Evolutionary conservation across 2,329 filamentous ascomycete species (phyloP).

Genomic region (Ambrosiella cleistominuta): DNA sequence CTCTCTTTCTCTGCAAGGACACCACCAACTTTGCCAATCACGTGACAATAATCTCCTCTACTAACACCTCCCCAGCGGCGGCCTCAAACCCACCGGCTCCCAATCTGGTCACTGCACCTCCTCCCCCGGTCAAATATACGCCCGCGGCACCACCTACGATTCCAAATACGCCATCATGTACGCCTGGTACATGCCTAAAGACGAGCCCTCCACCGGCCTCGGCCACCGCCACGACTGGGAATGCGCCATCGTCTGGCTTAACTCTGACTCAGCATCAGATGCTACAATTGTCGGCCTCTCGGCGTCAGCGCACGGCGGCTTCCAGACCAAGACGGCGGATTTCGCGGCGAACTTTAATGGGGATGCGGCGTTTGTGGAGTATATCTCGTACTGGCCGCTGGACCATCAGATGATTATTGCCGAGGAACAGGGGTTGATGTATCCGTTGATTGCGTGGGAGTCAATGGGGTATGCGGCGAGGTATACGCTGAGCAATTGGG

Average conservation of each 20-base stretch:
- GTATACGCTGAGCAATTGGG: constrained; percentile 21
- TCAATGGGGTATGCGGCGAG: constrained; percentile 20
- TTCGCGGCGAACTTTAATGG: constrained; percentile 7
- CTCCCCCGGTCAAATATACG: constrained; percentile 24
- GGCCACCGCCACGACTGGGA: constrained; percentile 27
- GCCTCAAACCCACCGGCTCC: constrained; percentile 20
- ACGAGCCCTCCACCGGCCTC: constrained; percentile 20
- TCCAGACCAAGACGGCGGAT: constrained; percentile 16
- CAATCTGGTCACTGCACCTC: constrained; percentile 19
- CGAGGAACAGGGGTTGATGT: constrained; percentile 20
- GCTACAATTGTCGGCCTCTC: constrained; percentile 21
- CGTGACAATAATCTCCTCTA: not conserved
- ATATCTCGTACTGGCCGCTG: constrained; percentile 18
- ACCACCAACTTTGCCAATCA: not conserved
- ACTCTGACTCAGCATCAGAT: constrained; percentile 16
- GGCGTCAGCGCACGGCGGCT: constrained; percentile 23
- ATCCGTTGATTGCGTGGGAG: constrained; percentile 28
- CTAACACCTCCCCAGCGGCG: constrained; percentile 18
- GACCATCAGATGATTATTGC: constrained; percentile 23
- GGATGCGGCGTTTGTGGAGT: constrained; percentile 18
- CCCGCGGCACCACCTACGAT: constrained; percentile 19
- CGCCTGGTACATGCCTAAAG: constrained; percentile 30
- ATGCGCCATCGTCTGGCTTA: constrained; percentile 20
- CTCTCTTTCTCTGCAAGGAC: not conserved
- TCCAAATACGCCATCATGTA: constrained; percentile 24